These are phyloP conservation scores for Spizellomyces punctatus DNA, from an alignment of 192 early-diverging fungal species.

Conservation along the genomic window DNA sequence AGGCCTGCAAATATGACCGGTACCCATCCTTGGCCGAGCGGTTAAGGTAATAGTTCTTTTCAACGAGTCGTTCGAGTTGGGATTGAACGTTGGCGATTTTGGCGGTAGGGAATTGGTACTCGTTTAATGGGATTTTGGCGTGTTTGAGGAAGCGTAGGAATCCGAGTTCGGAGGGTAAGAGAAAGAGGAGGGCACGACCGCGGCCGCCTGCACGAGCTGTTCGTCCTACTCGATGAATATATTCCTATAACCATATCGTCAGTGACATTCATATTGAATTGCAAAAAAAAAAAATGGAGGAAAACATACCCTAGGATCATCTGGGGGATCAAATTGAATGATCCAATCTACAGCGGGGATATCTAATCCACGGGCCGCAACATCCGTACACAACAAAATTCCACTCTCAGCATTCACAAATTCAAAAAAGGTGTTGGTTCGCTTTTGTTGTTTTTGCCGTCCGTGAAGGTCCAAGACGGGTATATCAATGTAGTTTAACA, in stretches of 20 bases:
- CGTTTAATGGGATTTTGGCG: constrained; percentile 97
- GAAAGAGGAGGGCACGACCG: constrained; percentile 93
- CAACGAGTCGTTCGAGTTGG: constrained; percentile 94
- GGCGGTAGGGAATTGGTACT: constrained; percentile 94
- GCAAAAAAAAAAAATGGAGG: constrained; percentile 16
- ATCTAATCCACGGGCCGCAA: constrained; percentile 96
- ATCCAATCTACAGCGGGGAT: constrained; percentile 99
- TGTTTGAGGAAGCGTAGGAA: constrained; percentile 98
- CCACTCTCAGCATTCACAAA: constrained; percentile 94
- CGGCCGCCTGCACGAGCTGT: constrained; percentile 90
- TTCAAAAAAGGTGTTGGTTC: constrained; percentile 99
- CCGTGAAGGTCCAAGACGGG: constrained; percentile 98
- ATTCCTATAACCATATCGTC: constrained; percentile 28
- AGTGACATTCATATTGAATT: background rate
- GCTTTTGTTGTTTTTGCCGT: constrained; percentile 96
- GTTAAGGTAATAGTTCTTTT: constrained; percentile 98
- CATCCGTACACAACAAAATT: constrained; percentile 95
- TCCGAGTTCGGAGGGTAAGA: constrained; percentile 90
- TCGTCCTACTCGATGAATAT: constrained; percentile 68
- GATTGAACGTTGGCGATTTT: constrained; percentile 98
- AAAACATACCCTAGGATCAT: constrained; percentile 83
- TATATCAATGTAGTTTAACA: constrained; percentile 99
- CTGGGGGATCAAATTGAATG: constrained; percentile 98
- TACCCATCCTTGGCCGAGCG: constrained; percentile 95
- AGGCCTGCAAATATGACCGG: constrained; percentile 93